These are phyloP conservation scores for Schizothecium vesticola DNA, from an alignment of 495 filamentous ascomycete species.

Conservation along the genomic window DNA sequence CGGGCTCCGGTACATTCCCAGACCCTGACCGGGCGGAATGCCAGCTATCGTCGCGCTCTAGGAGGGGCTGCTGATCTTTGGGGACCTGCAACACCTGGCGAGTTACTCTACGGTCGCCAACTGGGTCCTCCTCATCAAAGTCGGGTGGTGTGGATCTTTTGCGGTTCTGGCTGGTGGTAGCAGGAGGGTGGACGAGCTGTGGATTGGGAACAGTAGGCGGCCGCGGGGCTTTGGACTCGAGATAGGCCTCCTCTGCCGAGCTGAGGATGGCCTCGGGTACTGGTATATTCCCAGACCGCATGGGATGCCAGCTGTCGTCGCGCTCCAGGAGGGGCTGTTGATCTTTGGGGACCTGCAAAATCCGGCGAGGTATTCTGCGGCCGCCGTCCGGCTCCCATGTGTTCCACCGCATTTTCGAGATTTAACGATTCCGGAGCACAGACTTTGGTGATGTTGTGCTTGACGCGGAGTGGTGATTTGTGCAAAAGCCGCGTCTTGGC, in stretches of 20 bases:
- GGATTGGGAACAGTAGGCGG: background rate
- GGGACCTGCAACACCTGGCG: no score
- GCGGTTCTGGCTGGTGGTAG: background rate
- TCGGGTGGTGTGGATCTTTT: background rate
- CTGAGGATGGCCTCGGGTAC: constrained; percentile 31
- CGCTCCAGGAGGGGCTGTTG: constrained; percentile 56
- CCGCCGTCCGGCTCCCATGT: background rate
- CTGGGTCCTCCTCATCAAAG: background rate
- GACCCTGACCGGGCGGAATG: constrained; percentile 20
- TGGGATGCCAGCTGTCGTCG: constrained; percentile 36
- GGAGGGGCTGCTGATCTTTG: constrained; percentile 53
- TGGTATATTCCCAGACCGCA: constrained; percentile 33
- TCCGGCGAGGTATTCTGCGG: constrained; percentile 10
- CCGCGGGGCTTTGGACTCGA: background rate
- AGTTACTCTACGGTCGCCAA: no score
- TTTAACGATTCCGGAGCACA: background rate
- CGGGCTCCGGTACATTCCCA: constrained; percentile 38
- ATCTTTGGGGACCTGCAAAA: constrained; percentile 47
- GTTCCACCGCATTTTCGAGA: background rate
- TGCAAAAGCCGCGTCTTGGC: background rate
- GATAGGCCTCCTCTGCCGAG: constrained; percentile 8
- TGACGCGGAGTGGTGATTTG: background rate
- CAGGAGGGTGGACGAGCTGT: background rate
- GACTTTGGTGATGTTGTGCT: background rate
- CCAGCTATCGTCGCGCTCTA: constrained; percentile 48